Conservation (phyloP, 106 monocot genomes). For the Platanthera guangdongensis region DNA sequence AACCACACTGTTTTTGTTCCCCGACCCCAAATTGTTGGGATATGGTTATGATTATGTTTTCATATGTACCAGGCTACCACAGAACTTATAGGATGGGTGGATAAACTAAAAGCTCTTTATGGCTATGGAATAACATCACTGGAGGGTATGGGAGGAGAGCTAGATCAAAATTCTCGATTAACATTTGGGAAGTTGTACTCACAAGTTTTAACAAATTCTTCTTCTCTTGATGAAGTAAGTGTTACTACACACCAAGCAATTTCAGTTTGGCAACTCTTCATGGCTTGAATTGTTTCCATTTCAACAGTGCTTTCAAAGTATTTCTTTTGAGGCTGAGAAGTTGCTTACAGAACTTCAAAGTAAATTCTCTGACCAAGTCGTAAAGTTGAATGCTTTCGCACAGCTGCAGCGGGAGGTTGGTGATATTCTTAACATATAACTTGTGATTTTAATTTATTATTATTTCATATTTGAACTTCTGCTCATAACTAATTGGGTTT, state of each 20-base stretch:
- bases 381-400: slow-evolving; percentile 42
- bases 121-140: slow-evolving; percentile 34
- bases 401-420: slow-evolving; percentile 23
- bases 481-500: background rate
- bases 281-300: background rate
- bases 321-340: slow-evolving; percentile 51
- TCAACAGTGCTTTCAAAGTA: slow-evolving; percentile 45
- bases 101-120: slow-evolving; percentile 41
- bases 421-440: background rate
- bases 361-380: slow-evolving; percentile 43
- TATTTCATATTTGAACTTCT: background rate
- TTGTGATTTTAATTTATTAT: background rate
- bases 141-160: slow-evolving; percentile 41
- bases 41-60: background rate
- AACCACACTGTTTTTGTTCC: background rate
- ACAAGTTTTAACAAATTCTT: slow-evolving; percentile 46
- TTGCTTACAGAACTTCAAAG: slow-evolving; percentile 50
- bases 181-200: slow-evolving; percentile 45
- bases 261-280: background rate
- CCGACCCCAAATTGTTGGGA: too few relatives aligned
- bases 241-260: background rate
- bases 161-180: slow-evolving; percentile 35
- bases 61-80: slow-evolving; percentile 34
- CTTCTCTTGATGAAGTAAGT: slow-evolving; percentile 54
- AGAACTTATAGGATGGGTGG: slow-evolving; percentile 41